These are phyloP conservation scores for Wilhelminamyces savonicus DNA, from an alignment of 805 yeast species.

Conservation along the genomic window DNA sequence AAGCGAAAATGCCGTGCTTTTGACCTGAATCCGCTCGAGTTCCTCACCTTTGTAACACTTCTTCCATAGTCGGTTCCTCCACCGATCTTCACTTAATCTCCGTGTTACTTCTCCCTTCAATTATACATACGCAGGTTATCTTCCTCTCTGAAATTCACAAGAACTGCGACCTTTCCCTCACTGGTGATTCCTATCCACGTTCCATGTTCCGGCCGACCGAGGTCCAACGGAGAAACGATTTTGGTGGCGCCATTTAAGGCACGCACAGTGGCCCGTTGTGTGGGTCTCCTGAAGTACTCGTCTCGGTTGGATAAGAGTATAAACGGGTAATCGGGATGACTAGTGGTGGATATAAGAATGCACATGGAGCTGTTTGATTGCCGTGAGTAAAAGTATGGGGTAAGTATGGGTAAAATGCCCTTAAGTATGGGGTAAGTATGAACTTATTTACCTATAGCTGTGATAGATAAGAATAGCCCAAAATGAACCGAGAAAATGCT, in stretches of 20 bases:
- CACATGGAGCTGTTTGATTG: constrained; percentile 79
- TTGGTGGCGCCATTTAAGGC: constrained; percentile 22
- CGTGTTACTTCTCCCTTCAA: constrained; percentile 1
- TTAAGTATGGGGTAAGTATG: too few species aligned
- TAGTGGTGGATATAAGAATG: constrained; percentile 60
- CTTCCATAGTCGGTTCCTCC: constrained; percentile 13
- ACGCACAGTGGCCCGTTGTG: constrained; percentile 46
- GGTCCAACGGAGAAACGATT: constrained; percentile 66
- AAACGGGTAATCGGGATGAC: constrained; percentile 69
- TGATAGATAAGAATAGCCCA: too few species aligned
- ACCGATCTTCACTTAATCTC: neutral
- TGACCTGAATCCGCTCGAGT: too few species aligned
- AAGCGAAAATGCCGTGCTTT: neutral
- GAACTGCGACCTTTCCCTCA: constrained; percentile 57
- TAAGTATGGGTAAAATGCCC: too few species aligned
- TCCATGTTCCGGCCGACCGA: constrained; percentile 70
- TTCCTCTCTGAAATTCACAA: constrained; percentile 68
- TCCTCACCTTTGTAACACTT: too few species aligned
- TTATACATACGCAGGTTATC: constrained; percentile 10
- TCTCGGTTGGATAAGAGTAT: constrained; percentile 81
- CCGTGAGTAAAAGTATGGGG: too few species aligned
- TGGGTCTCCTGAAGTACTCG: constrained; percentile 71
- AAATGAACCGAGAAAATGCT: too few species aligned
- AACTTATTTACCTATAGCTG: too few species aligned
- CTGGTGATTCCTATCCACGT: constrained; percentile 83